These are phyloP conservation scores for Trametes polyzona DNA, from an alignment of 1,284 basidiomycete genomes.

Conservation along the genomic window DNA sequence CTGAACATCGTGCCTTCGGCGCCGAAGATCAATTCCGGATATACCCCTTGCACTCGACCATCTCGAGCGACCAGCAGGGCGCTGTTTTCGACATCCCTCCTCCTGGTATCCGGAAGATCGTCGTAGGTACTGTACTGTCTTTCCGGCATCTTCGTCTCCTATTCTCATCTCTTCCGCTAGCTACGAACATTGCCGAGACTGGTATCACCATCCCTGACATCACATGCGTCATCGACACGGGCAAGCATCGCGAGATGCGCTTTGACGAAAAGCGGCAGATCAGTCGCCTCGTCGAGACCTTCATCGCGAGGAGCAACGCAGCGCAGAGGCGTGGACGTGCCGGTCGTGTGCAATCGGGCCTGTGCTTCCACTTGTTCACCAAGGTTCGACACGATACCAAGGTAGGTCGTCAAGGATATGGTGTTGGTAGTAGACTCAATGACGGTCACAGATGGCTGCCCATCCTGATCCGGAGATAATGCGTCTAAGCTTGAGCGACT, in stretches of 20 bases:
- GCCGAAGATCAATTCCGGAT: constrained; percentile 71
- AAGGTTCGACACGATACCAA: constrained; percentile 82
- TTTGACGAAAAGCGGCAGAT: constrained; percentile 99
- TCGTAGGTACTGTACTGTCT: constrained; percentile 65
- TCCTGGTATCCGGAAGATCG: constrained; percentile 84
- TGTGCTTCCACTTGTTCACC: constrained; percentile 98
- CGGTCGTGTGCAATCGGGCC: constrained; percentile 88
- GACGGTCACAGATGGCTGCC: constrained; percentile 75
- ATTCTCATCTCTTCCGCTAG: constrained; percentile 37
- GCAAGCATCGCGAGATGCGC: constrained; percentile 93
- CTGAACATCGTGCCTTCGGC: constrained; percentile 80
- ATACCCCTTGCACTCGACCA: constrained; percentile 92
- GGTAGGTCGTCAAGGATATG: constrained; percentile 37
- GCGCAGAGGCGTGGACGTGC: constrained; percentile 90
- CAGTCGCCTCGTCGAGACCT: constrained; percentile 91
- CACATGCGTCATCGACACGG: constrained; percentile 96
- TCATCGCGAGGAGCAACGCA: constrained; percentile 93
- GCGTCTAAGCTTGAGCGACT: constrained; percentile 91
- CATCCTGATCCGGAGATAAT: constrained; percentile 97
- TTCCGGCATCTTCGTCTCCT: not conserved
- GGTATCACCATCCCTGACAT: constrained; percentile 99
- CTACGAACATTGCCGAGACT: constrained; percentile 79
- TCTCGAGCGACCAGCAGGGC: constrained; percentile 89
- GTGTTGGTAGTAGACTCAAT: constrained; percentile 22
- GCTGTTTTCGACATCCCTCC: constrained; percentile 91